phyloP scores from a whole-genome alignment of 768 basidiomycete genomes.

The Kwoniella mangroviensis region DNA sequence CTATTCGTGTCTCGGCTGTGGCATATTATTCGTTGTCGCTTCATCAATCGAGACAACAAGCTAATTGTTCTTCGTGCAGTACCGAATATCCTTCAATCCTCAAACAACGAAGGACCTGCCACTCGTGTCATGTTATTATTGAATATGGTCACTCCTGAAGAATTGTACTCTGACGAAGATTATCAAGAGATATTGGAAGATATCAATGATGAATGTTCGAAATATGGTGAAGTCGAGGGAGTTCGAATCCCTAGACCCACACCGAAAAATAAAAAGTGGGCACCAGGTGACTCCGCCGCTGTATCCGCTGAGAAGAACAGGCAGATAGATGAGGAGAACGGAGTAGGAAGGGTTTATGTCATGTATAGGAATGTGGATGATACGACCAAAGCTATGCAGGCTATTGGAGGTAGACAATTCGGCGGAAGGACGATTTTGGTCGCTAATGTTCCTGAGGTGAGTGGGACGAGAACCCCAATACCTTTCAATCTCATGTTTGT shows the following conservation, averaged over 20 bases:
- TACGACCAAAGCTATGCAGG: conserved; percentile 75
- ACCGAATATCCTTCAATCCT: conserved; percentile 46
- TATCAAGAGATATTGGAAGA: conserved; percentile 95
- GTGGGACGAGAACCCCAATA: conserved; percentile 27
- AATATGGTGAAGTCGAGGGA: conserved; percentile 54
- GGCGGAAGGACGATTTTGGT: conserved; percentile 57
- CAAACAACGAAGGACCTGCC: conserved; percentile 62
- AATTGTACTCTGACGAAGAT: conserved; percentile 85
- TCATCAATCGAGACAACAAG: background rate
- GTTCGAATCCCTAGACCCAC: conserved; percentile 49
- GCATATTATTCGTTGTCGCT: background rate
- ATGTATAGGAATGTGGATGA: conserved; percentile 71
- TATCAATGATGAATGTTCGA: conserved; percentile 65
- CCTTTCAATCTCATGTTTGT: no score
- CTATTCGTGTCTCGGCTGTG: no score
- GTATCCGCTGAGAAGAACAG: conserved; percentile 66
- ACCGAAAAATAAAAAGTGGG: conserved; percentile 71
- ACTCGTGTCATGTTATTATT: conserved; percentile 93
- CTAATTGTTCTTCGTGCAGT: conserved; percentile 24
- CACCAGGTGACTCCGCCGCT: conserved; percentile 65
- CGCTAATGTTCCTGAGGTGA: conserved; percentile 55
- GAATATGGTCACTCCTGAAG: conserved; percentile 97
- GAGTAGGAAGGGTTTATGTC: conserved; percentile 95
- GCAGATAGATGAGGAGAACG: conserved; percentile 70
- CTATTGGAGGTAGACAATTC: conserved; percentile 74